Evolutionary conservation across 2,329 filamentous ascomycete species (phyloP).

Genomic region (Xylogone sp.): DNA sequence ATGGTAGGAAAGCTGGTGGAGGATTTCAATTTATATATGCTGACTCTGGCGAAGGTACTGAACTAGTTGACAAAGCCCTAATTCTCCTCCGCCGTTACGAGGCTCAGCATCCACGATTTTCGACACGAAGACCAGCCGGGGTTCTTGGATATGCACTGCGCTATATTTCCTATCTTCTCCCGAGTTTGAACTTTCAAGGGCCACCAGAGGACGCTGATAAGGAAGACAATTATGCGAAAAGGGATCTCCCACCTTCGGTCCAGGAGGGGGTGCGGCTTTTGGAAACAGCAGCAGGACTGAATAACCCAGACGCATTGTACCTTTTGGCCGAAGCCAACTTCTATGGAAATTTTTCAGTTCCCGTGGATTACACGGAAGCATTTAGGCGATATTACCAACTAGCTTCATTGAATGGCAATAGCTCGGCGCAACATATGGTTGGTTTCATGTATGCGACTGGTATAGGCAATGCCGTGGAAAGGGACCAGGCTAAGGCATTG

Average conservation of each 20-base stretch:
- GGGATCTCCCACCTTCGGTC: slow-evolving; percentile 47
- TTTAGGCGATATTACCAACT: slow-evolving; percentile 80
- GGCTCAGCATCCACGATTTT: slow-evolving; percentile 18
- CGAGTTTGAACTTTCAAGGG: slow-evolving; percentile 61
- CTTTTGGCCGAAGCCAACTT: slow-evolving; percentile 94
- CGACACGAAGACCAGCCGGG: slow-evolving; percentile 48
- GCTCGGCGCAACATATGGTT: slow-evolving; percentile 91
- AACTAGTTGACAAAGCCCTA: slow-evolving; percentile 32
- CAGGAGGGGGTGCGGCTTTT: slow-evolving; percentile 54
- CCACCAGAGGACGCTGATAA: slow-evolving; percentile 33
- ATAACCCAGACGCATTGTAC: slow-evolving; percentile 78
- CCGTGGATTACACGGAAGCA: slow-evolving; percentile 73
- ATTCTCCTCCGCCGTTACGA: slow-evolving; percentile 27
- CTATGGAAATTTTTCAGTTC: slow-evolving; percentile 88
- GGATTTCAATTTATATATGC: slow-evolving; percentile 2
- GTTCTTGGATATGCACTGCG: slow-evolving; percentile 52
- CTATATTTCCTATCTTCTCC: slow-evolving; percentile 60
- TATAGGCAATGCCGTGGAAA: slow-evolving; percentile 73
- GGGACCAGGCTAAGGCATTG: slow-evolving; percentile 86
- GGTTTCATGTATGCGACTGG: slow-evolving; percentile 95
- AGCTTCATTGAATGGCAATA: slow-evolving; percentile 75
- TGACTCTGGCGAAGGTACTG: slow-evolving; percentile 22
- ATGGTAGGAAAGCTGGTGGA: background rate
- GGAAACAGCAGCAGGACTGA: slow-evolving; percentile 49
- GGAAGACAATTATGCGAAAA: slow-evolving; percentile 10